Evolutionary conservation across 2,329 filamentous ascomycete genomes (phyloP).

Genomic region (Calonectria hongkongensis): DNA sequence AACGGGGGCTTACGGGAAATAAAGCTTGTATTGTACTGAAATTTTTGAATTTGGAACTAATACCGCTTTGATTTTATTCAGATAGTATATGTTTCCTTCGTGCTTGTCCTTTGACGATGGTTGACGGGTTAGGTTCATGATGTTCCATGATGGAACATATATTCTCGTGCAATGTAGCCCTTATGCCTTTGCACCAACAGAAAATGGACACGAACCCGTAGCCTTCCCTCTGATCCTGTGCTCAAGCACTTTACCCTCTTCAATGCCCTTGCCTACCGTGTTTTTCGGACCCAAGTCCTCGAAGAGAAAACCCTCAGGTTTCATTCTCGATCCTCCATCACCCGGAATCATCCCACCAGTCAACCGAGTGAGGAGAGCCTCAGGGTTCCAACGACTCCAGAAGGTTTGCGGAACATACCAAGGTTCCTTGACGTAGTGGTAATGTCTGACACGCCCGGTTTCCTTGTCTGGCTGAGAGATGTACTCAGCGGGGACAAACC

Average conservation of each 20-base stretch:
- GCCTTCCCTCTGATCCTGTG: conserved; percentile 57
- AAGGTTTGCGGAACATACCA: conserved; percentile 78
- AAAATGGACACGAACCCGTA: conserved; percentile 68
- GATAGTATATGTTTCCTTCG: neutral
- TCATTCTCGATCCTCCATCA: conserved; percentile 60
- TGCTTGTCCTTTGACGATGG: no score
- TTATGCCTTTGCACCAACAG: conserved; percentile 26
- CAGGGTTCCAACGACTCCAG: conserved; percentile 78
- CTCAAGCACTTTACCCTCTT: conserved; percentile 60
- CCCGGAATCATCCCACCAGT: conserved; percentile 69
- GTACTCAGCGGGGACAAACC: conserved; percentile 64
- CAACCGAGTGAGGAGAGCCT: conserved; percentile 68
- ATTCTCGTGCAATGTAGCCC: neutral
- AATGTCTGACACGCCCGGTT: conserved; percentile 70
- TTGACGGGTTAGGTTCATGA: no score
- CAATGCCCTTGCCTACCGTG: conserved; percentile 71
- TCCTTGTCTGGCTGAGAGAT: conserved; percentile 70
- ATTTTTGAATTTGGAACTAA: no score
- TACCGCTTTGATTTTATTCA: no score
- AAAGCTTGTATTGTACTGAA: neutral
- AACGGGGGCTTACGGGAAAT: neutral
- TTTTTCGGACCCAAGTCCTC: conserved; percentile 77
- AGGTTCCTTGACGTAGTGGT: conserved; percentile 76
- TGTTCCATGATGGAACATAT: no score
- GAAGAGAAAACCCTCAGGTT: conserved; percentile 71